phyloP scores from a whole-genome alignment of 345 rosid species.

The Psidium friedrichsthalianum region DNA sequence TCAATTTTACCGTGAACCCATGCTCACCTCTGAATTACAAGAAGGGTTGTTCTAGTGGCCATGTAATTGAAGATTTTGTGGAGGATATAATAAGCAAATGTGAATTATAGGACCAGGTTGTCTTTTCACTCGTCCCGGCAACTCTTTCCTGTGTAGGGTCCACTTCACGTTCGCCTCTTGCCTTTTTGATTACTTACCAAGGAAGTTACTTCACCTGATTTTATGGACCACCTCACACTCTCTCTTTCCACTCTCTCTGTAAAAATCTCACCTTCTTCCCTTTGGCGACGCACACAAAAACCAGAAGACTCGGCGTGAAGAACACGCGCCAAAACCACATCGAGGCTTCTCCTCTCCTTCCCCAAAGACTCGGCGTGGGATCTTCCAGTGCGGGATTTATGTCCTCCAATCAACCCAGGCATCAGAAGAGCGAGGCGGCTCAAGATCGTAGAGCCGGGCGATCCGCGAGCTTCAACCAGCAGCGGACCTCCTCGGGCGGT shows the following conservation, averaged over 20 bases:
- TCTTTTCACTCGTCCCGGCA: background rate
- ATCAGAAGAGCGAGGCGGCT: conserved; percentile 54
- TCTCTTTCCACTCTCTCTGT: background rate
- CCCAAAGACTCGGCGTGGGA: background rate
- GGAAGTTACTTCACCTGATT: background rate
- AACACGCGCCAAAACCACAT: background rate
- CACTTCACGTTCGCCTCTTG: background rate
- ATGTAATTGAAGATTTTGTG: too few species aligned
- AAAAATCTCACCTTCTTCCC: background rate
- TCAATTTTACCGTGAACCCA: too few species aligned
- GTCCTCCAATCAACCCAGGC: conserved; percentile 96
- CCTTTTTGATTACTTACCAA: background rate
- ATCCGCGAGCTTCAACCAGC: conserved; percentile 59
- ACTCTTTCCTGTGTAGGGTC: background rate
- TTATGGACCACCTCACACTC: background rate
- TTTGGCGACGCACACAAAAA: background rate
- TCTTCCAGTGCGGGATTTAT: conserved; percentile 25
- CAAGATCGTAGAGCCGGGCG: conserved; percentile 67
- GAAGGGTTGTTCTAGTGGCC: too few species aligned
- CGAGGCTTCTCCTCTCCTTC: background rate
- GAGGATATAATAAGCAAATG: background rate
- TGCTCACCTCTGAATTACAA: too few species aligned
- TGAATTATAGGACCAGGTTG: background rate
- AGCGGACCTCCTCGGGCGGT: conserved; percentile 54
- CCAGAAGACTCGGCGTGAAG: too few species aligned